Base-by-base conservation (phyloP, 2,329 filamentous ascomycete species). In the Claviceps cyperi region DNA sequence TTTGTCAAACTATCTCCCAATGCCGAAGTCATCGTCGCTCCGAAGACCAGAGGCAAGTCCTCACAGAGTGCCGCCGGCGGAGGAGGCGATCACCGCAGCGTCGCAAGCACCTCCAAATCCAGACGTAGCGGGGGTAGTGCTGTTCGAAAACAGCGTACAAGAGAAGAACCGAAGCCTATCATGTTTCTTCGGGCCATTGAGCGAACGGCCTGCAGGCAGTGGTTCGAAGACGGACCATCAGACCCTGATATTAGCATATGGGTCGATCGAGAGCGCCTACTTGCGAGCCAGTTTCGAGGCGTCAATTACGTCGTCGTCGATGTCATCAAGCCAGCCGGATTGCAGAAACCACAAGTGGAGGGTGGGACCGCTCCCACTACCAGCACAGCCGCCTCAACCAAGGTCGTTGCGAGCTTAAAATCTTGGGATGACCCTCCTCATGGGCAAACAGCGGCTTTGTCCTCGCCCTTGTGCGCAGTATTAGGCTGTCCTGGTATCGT, bases 21-120 rank as follows among this genome's bases (percentile, higher is more conserved):
- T 62, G 91, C 91, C 21, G 92, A 98, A 67, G 90, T 98, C 47
- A 94, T 97, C 56, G 92, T 98, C 53, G 92, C 92, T 3, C 92
- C 92, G 1, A 98, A 98, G 69, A 84, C 83, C 24, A 79, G 91
- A 50, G 75, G 84, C 41, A 89, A 86, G 63, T 69, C 75, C 36
- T 72, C 80, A 3, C 78, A 82, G 50, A 19, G 4, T 21, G 39
- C 17, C 40, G 39, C 19, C 8, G 19, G 40, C 19, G 39, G n/a
- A 4, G 40, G 73, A n/a, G 78, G 81, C 38, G 88, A 94, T 57
- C 88, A 78, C 60, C 76, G 84, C 52, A 96, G 90, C 62, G 84
- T 90, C 8, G 77, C 83, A 0, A 88, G 86, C 58, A 84, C 83
- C 2, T 87, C 87, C 43, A 82, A 83, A 57, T 88, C 83, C 59